Percentiles rank a stretch among this genome's conserved stretches.
Evolutionary conservation across 441 rosid species (phyloP).

Genomic region (Omphalea diandra): DNA sequence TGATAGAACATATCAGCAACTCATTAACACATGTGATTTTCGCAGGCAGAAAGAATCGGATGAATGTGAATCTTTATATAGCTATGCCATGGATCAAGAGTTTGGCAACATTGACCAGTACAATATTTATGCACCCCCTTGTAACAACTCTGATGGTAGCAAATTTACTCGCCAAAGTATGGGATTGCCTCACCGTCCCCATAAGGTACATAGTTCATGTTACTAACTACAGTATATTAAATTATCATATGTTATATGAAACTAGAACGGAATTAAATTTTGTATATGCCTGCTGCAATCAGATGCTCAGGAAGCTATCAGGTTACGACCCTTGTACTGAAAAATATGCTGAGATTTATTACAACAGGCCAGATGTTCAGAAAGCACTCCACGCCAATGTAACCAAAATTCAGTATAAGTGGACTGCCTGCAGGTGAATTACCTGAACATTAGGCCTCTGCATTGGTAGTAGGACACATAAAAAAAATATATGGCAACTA

Average conservation of each 20-base stretch:
- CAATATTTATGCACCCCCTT: conserved; percentile 85
- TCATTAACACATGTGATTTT: conserved; percentile 80
- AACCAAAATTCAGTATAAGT: conserved; percentile 72
- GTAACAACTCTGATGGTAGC: conserved; percentile 77
- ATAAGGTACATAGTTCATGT: conserved; percentile 31
- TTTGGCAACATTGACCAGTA: conserved; percentile 97
- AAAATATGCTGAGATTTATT: conserved; percentile 92
- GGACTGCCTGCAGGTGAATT: conserved; percentile 98
- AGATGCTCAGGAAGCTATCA: conserved; percentile 51
- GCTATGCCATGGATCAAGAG: conserved; percentile 92
- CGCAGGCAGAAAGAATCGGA: conserved; percentile 72
- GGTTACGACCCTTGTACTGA: conserved; percentile 99
- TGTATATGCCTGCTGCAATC: conserved; percentile 9
- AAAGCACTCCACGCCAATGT: conserved; percentile 80
- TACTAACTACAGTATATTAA: background rate
- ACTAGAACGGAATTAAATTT: no score
- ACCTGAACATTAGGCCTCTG: background rate
- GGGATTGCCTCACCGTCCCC: conserved; percentile 75
- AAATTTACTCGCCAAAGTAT: conserved; percentile 38
- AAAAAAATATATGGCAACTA: background rate
- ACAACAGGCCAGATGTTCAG: conserved; percentile 91
- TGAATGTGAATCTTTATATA: conserved; percentile 81
- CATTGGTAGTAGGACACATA: background rate
- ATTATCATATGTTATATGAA: background rate
- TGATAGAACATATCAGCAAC: conserved; percentile 73